Evolutionary conservation across 2,329 filamentous ascomycete genomes (phyloP).

Genomic region (Cladosporium sp.): DNA sequence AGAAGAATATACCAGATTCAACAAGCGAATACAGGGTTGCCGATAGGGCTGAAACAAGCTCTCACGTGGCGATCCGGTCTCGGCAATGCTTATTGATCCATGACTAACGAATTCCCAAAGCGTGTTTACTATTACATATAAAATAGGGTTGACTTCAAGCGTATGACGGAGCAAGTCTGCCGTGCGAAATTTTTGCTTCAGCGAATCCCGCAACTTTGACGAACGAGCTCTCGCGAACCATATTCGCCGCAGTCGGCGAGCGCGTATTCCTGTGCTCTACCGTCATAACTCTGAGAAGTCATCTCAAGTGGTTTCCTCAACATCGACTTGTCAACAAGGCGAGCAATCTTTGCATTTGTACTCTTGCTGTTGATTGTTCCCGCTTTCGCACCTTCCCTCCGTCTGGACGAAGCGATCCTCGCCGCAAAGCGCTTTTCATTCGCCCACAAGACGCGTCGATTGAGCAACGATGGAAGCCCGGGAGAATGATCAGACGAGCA

Average conservation of each 20-base stretch:
- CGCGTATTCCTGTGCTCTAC: constrained; percentile 1
- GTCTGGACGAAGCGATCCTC: background rate
- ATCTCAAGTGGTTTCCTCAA: background rate
- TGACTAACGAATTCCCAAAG: constrained; percentile 1
- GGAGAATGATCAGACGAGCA: background rate
- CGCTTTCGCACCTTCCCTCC: background rate
- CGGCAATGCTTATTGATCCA: constrained; percentile 1
- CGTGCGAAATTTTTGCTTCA: constrained; percentile 1
- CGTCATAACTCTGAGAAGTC: background rate
- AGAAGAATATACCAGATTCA: too few relatives aligned
- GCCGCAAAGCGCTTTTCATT: background rate
- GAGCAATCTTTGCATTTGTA: background rate
- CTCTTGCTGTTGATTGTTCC: background rate
- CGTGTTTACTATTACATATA: background rate
- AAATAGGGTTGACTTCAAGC: background rate
- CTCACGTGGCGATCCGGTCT: background rate
- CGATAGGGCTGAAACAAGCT: background rate
- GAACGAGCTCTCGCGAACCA: background rate
- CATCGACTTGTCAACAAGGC: background rate
- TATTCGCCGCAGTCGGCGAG: constrained; percentile 3
- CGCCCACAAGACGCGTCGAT: background rate
- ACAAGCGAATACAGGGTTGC: background rate
- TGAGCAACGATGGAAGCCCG: background rate
- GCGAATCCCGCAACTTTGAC: background rate
- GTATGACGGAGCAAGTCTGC: background rate